Evolutionary conservation across 73 alveolate genomes (phyloP).

Genomic region (Paramecium caudatum): DNA sequence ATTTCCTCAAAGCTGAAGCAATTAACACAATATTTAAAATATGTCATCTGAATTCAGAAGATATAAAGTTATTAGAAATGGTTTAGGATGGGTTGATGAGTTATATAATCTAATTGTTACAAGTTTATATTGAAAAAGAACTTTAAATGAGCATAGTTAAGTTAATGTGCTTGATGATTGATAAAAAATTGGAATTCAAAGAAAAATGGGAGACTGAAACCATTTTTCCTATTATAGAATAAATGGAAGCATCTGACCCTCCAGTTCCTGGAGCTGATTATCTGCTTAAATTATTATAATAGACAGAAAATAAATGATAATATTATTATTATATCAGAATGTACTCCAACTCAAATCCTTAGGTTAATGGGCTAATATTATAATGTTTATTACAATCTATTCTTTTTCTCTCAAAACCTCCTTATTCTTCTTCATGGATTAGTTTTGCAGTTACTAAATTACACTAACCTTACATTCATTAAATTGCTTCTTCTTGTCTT

Average conservation of each 20-base stretch:
- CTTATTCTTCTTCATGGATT: neutral
- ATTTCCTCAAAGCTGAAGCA: constrained; percentile 58
- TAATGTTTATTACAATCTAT: too few relatives aligned
- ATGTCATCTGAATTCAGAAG: neutral
- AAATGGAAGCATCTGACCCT: constrained; percentile 25
- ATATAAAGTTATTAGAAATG: neutral
- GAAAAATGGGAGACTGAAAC: constrained; percentile 27
- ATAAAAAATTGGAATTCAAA: neutral
- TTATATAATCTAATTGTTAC: neutral
- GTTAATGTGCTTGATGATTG: constrained; percentile 26
- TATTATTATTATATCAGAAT: neutral
- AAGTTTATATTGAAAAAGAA: neutral
- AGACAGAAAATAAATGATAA: neutral
- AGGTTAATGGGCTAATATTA: too few relatives aligned
- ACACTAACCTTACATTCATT: too few relatives aligned
- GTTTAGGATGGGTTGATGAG: neutral
- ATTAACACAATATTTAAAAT: constrained; percentile 51
- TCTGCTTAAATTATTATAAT: neutral
- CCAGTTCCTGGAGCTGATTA: neutral
- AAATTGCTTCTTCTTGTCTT: too few relatives aligned
- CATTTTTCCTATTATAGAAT: neutral
- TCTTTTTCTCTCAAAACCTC: too few relatives aligned
- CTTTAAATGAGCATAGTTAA: neutral
- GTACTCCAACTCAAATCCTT: too few relatives aligned
- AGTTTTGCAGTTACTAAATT: neutral